phyloP scores from a whole-genome alignment of 257 asterid genomes.

The Ilex aquifolium region DNA sequence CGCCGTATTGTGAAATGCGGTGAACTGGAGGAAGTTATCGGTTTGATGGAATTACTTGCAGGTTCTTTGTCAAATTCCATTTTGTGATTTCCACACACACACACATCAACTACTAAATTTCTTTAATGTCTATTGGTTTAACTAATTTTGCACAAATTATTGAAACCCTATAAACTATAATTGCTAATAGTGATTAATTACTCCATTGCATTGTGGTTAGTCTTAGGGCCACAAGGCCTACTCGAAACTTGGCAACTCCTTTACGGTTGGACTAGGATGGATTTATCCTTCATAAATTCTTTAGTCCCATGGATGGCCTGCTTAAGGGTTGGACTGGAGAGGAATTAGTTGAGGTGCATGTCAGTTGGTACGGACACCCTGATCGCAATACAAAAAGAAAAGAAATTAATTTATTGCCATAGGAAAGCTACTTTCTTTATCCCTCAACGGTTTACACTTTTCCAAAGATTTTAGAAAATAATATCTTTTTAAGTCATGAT shows the following conservation, averaged over 20 bases:
- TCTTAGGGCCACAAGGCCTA: too few relatives aligned
- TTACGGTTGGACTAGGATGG: too few relatives aligned
- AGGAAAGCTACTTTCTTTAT: background rate
- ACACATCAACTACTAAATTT: background rate
- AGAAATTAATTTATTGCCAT: background rate
- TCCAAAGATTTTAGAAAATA: background rate
- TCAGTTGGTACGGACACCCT: background rate
- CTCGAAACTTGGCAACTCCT: too few relatives aligned
- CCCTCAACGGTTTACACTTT: background rate
- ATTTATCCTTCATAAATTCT: too few relatives aligned
- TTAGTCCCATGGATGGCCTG: too few relatives aligned
- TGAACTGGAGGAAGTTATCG: constrained; percentile 43
- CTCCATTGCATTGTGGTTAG: too few relatives aligned
- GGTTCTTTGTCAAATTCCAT: constrained; percentile 22
- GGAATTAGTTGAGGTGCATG: background rate
- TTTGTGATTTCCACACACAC: too few relatives aligned
- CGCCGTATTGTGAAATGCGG: constrained; percentile 38
- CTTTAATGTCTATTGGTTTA: background rate
- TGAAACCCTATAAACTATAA: too few relatives aligned
- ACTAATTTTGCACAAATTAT: too few relatives aligned
- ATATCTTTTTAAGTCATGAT: background rate
- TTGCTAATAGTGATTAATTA: too few relatives aligned
- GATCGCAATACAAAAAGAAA: too few relatives aligned
- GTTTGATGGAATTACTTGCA: constrained; percentile 52
- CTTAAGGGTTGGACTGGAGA: too few relatives aligned